These are phyloP conservation scores for Citrullus colocynthis DNA, from an alignment of 306 rosid species.

Conservation along the genomic window DNA sequence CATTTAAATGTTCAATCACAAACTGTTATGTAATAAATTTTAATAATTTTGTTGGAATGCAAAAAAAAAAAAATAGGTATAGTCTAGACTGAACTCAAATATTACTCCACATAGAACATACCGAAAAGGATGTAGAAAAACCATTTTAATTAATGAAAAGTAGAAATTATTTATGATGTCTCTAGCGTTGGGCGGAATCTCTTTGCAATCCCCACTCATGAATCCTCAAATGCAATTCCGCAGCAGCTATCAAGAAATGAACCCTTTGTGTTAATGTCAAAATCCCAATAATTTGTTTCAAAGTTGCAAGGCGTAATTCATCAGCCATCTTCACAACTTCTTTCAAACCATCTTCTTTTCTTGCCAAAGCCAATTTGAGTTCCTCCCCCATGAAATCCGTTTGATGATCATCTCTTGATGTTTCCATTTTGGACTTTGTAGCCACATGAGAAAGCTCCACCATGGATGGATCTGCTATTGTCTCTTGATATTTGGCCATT, in stretches of 20 bases:
- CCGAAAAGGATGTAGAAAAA: too few relatives aligned
- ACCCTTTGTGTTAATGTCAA: constrained; percentile 30
- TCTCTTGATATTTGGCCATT: constrained; percentile 46
- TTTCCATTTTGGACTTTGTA: not conserved
- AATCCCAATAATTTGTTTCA: constrained; percentile 17
- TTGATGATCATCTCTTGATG: not conserved
- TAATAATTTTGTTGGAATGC: too few relatives aligned
- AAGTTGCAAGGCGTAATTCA: constrained; percentile 29
- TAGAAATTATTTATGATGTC: not conserved
- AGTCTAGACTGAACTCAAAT: too few relatives aligned
- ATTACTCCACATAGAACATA: too few relatives aligned
- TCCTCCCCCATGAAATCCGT: not conserved
- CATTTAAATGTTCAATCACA: too few relatives aligned
- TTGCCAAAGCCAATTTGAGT: constrained; percentile 19
- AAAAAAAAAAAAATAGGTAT: too few relatives aligned
- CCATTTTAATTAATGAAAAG: too few relatives aligned
- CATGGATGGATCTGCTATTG: constrained; percentile 31
- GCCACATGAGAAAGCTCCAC: constrained; percentile 29
- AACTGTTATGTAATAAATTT: too few relatives aligned
- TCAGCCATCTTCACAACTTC: constrained; percentile 38
- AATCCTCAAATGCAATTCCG: constrained; percentile 40
- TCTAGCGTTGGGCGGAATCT: constrained; percentile 10
- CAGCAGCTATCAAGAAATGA: constrained; percentile 55
- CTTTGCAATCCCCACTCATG: constrained; percentile 53
- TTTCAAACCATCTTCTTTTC: constrained; percentile 30